These are phyloP conservation scores for Nothophaeocryptopus gaeumannii DNA, from an alignment of 2,329 filamentous ascomycete genomes.

Conservation along the genomic window DNA sequence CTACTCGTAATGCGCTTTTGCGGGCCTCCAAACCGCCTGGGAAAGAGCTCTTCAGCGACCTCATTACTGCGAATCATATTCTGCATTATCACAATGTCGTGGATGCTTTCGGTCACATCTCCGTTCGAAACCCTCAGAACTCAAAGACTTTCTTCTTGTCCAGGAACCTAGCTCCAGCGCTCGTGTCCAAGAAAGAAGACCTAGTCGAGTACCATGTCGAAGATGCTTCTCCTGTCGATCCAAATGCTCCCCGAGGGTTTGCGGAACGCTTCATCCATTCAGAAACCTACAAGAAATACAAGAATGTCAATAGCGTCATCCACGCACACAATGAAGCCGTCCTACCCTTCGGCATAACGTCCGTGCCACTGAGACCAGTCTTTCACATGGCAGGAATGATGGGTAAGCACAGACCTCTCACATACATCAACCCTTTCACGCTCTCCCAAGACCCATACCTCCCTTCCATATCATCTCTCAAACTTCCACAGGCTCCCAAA, in stretches of 20 bases:
- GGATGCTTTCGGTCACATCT: constrained; percentile 38
- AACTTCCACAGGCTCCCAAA: constrained; percentile 17
- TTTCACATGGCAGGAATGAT: constrained; percentile 45
- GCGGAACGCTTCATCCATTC: constrained; percentile 46
- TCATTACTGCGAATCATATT: constrained; percentile 39
- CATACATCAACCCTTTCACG: not conserved
- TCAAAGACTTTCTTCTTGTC: constrained; percentile 46
- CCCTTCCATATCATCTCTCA: not conserved
- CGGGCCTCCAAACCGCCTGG: constrained; percentile 29
- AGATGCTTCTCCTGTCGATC: constrained; percentile 36
- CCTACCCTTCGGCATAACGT: constrained; percentile 43
- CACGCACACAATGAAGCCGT: constrained; percentile 45
- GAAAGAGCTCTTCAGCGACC: constrained; percentile 31
- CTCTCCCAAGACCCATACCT: too few species aligned
- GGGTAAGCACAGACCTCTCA: not conserved
- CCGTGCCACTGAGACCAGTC: constrained; percentile 43
- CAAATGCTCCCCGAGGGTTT: constrained; percentile 32
- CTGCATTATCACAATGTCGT: constrained; percentile 33
- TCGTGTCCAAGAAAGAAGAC: constrained; percentile 42
- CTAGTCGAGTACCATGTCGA: constrained; percentile 46
- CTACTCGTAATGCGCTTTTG: constrained; percentile 27
- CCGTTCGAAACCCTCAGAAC: constrained; percentile 37
- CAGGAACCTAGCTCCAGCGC: constrained; percentile 42
- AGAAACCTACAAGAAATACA: constrained; percentile 46
- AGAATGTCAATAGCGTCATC: constrained; percentile 43